phyloP scores from a whole-genome alignment of 2,329 filamentous ascomycete genomes.

The Thyridium curvatum region DNA sequence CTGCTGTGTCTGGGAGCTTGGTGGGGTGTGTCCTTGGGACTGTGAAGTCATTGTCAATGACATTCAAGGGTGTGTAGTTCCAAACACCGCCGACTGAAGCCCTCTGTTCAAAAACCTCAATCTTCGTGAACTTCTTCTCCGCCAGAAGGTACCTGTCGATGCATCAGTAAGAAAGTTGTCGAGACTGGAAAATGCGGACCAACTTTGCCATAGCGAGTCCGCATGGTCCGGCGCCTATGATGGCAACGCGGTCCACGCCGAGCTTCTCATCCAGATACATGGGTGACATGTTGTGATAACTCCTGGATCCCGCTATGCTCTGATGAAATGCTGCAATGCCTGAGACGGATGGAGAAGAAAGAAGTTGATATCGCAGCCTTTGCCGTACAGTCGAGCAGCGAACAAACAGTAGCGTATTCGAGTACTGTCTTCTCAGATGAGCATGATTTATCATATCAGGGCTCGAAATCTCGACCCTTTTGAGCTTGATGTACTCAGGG shows the following conservation, averaged over 20 bases:
- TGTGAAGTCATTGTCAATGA: constrained; percentile 11
- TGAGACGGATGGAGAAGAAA: background rate
- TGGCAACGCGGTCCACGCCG: constrained; percentile 40
- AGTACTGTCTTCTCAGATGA: too few species aligned
- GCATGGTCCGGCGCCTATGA: constrained; percentile 60
- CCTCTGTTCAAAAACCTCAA: constrained; percentile 67
- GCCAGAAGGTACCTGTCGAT: constrained; percentile 59
- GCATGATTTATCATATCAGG: too few species aligned
- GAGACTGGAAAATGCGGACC: too few species aligned
- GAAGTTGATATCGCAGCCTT: too few species aligned
- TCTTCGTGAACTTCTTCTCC: constrained; percentile 53
- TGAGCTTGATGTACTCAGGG: too few species aligned
- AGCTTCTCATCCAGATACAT: constrained; percentile 4
- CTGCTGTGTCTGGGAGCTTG: constrained; percentile 34
- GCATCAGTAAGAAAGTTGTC: too few species aligned
- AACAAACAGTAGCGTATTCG: too few species aligned
- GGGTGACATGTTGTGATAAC: constrained; percentile 3
- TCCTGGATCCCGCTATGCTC: background rate
- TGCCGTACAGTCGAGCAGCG: too few species aligned
- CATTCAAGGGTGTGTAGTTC: constrained; percentile 49
- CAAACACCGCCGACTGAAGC: constrained; percentile 61
- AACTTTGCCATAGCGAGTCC: constrained; percentile 48
- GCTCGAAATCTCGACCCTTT: too few species aligned
- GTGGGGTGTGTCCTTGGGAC: constrained; percentile 21
- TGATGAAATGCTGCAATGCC: background rate